Evolutionary conservation across 768 basidiomycete species (phyloP), one percentile per base, ranked within the genome.

Genomic region (Amanita rimosa): DNA sequence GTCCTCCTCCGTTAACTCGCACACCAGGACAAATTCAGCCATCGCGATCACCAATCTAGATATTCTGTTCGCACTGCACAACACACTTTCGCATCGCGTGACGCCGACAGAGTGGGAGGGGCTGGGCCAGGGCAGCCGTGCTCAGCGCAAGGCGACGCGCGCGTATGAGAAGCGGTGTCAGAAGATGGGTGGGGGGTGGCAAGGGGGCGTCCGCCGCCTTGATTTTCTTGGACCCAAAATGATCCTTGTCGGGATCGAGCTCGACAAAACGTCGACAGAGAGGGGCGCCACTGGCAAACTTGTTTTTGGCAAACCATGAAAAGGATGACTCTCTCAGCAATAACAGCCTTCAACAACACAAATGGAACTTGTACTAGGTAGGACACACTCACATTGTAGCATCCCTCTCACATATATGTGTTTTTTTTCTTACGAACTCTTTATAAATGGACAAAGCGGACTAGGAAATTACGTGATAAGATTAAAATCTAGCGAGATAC

Each of bases 151-250:
- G 53, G 72, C 79, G 14, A 70, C 79, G 14, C 67, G 67, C 22
- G 79, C 80, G 29, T 85, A 83, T 55, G 76, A 83, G 59, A 70
- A 71, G 53, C 67, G 83, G 27, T 85, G 83, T 51, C 64, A 67
- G 48, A 70, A 67, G 54, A 70, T 75, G 60, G 80, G 79, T 22
- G 81, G 76, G 1, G 80, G 78, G 10, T 82, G 80, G 81, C 79
- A 81, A 22, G 70, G 71, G 16, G 83, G 83, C n/a, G 78, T 85
- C 24, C 71, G 79, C 40, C 65, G 83, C 44, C 60, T 84, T 11
- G 83, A 85, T 63, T 83, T 77, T 72, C 66, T 85, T 39, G 76
- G 76, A 16, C 70, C 73, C 27, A 82, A 79, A 57, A 80, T 76
- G 27, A 64, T 68, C 40, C 58, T 85, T 33, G 67, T 78, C 27